Conservation (phyloP, 2,329 filamentous ascomycete genomes). For the Monilinia laxa region DNA sequence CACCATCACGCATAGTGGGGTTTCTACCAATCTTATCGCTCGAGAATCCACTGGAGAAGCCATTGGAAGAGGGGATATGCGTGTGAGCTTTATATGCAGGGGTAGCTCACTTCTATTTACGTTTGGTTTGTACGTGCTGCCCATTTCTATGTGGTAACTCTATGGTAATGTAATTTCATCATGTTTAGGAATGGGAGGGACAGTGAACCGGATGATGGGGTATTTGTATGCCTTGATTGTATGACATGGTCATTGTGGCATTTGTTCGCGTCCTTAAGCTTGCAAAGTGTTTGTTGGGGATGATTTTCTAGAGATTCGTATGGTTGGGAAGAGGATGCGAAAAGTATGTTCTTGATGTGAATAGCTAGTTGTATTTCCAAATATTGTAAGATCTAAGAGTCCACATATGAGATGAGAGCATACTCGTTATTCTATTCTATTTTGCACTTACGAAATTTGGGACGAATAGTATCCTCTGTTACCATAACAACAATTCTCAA, state of each 20-base stretch:
- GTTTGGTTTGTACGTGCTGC: not conserved
- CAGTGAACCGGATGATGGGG: not conserved
- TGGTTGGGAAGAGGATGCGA: not conserved
- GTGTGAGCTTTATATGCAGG: not conserved
- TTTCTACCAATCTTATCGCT: not conserved
- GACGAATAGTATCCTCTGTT: not conserved
- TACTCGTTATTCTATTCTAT: not conserved
- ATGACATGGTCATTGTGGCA: not conserved
- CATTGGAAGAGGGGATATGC: not conserved
- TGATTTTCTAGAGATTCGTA: not conserved
- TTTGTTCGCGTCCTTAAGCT: too few species aligned
- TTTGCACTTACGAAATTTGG: not conserved
- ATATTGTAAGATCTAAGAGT: not conserved
- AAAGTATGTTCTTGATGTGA: too few species aligned
- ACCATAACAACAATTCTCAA: not conserved
- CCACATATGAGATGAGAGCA: not conserved
- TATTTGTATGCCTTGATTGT: not conserved
- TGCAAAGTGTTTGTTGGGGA: not conserved
- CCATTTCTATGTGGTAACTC: slow-evolving; percentile 17
- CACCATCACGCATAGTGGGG: slow-evolving; percentile 5
- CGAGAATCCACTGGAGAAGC: not conserved
- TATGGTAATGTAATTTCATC: slow-evolving; percentile 5
- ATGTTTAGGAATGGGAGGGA: not conserved
- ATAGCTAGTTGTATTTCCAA: not conserved
- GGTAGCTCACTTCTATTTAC: not conserved